Evolutionary conservation across 2,329 filamentous ascomycete species (phyloP).

Genomic region (Epichloe uncinata): DNA sequence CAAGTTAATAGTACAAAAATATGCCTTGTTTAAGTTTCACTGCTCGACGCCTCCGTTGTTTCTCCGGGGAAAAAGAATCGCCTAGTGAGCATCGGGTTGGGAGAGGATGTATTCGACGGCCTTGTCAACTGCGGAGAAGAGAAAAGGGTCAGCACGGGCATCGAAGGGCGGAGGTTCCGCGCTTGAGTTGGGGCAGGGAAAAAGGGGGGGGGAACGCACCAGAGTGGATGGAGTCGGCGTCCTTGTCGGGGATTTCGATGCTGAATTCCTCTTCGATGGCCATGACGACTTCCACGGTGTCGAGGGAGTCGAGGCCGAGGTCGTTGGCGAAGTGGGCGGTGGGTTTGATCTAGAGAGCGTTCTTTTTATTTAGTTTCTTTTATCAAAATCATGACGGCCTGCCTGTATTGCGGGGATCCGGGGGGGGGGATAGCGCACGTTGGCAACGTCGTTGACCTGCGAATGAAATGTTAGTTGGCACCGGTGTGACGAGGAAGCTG

Average conservation of each 20-base stretch:
- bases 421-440: slow-evolving; percentile 31
- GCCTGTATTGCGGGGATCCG: no score
- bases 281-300: slow-evolving; percentile 99
- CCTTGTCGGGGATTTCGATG: slow-evolving; percentile 98
- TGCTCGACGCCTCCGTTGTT: no score
- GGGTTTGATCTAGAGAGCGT: slow-evolving; percentile 56
- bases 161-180: no score
- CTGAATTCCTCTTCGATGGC: slow-evolving; percentile 90
- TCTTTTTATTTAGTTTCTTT: slow-evolving; percentile 10
- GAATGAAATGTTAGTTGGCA: slow-evolving; percentile 15
- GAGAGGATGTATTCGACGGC: slow-evolving; percentile 87
- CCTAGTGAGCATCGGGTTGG: slow-evolving; percentile 77
- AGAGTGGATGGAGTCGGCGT: slow-evolving; percentile 87
- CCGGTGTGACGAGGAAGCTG: no score
- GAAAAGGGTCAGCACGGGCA: slow-evolving; percentile 2
- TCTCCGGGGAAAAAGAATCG: no score
- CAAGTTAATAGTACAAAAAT: slow-evolving; percentile 4
- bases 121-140: slow-evolving; percentile 63
- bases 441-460: slow-evolving; percentile 54
- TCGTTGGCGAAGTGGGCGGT: slow-evolving; percentile 92
- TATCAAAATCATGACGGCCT: neutral
- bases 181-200: no score
- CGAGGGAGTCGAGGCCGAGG: slow-evolving; percentile 91
- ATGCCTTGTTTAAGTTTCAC: no score
- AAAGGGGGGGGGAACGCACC: slow-evolving; percentile 49